A percentile compares a stretch with the other conserved stretches of the same genome.
Evolutionary conservation across 2,329 filamentous ascomycete genomes (phyloP).

Genomic region (Colletotrichum eremochloae): DNA sequence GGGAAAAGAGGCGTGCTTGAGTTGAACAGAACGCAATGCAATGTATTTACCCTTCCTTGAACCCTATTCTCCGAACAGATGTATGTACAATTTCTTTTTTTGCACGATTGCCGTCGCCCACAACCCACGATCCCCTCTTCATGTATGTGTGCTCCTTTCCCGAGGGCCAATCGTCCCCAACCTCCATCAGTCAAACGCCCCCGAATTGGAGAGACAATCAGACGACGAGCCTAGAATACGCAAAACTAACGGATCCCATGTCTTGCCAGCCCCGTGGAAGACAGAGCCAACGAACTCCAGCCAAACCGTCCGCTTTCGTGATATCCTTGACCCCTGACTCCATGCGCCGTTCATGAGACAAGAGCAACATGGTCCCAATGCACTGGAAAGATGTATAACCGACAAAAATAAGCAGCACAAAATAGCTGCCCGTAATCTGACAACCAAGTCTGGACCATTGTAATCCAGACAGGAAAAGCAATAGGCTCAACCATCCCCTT

Average conservation of each 20-base stretch:
- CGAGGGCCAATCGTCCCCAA: constrained; percentile 14
- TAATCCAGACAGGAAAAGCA: constrained; percentile 32
- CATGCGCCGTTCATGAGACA: constrained; percentile 57
- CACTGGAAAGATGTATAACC: constrained; percentile 37
- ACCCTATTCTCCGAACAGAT: constrained; percentile 53
- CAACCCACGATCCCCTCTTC: not conserved
- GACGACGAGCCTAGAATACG: constrained; percentile 19
- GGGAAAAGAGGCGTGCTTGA: not conserved
- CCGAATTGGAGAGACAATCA: constrained; percentile 10
- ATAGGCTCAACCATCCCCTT: constrained; percentile 16
- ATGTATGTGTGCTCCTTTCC: constrained; percentile 18
- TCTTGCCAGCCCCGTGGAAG: constrained; percentile 36
- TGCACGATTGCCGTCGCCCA: constrained; percentile 44
- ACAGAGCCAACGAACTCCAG: constrained; percentile 51
- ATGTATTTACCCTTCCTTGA: constrained; percentile 49
- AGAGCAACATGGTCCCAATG: constrained; percentile 41
- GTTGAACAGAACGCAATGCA: constrained; percentile 43
- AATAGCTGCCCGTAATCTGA: constrained; percentile 36
- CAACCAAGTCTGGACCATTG: constrained; percentile 30
- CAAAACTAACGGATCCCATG: constrained; percentile 22
- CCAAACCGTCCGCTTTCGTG: constrained; percentile 52
- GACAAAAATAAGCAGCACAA: constrained; percentile 37
- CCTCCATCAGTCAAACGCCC: constrained; percentile 11
- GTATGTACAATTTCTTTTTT: constrained; percentile 59
- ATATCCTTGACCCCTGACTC: constrained; percentile 54